Base-by-base conservation (phyloP, 495 filamentous ascomycete genomes). In the Penicilliopsis zonata region DNA sequence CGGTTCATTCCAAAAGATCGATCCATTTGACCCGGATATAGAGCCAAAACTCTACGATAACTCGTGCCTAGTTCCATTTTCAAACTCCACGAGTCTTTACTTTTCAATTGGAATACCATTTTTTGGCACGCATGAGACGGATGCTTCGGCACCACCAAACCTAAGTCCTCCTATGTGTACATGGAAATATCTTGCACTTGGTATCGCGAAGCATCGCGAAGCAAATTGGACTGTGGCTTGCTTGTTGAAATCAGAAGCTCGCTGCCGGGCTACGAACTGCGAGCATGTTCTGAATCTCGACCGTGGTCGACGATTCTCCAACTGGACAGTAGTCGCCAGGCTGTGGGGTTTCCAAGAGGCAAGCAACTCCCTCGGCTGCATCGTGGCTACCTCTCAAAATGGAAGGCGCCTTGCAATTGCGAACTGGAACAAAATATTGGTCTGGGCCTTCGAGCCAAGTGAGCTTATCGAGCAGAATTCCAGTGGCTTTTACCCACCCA, bases 41-140 rank as follows among this genome's bases (percentile, higher is more conserved):
- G 27, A 39, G 13, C 41, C 46, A n/a, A 50, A 13, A 5, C 12
- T 49, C 6, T 43, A 43, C 21, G 32, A 39, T 5, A 65, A 65
- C 30, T 35, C 38, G 12, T 54, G 45, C 22, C 40, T 22, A 12
- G 55, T 60, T 5, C 31, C 25, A 31, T 55, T 53, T 18, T 47
- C 49, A 2, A 28, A 40, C 10, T 35, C 29, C 2, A 36, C 55
- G 13, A 43, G 35, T 7, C 52, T 65, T 14, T 40, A 40, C 9
- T 66, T 64, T 34, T 52, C 56, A 2, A 61, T 66, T 15, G 57
- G 33, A 2, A 51, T 64, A 13, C 61, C 61, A 0, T 66, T 66
- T 35, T 64, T 50, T 38, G 49, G 40, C 17, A 57, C 52, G 8
- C 61, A 65, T 35, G 30, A 50, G 2, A 36, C 40, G 12, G 15